These are phyloP conservation scores for Amanita brunnescens DNA, from an alignment of 768 basidiomycete genomes.

Conservation along the genomic window DNA sequence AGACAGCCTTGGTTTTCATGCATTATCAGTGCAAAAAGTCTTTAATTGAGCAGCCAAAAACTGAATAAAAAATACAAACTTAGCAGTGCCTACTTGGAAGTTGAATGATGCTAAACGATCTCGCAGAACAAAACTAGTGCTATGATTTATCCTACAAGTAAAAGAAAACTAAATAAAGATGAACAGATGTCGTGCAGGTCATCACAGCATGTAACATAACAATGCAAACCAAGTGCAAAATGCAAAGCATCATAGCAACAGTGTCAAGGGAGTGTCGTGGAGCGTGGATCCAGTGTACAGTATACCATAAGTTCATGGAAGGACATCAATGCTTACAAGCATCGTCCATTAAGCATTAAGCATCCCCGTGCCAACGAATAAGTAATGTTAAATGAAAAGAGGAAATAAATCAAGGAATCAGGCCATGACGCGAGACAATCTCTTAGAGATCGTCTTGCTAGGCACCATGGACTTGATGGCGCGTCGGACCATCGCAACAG, in stretches of 20 bases:
- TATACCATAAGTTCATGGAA: background rate
- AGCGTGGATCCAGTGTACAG: background rate
- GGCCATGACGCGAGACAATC: conserved; percentile 32
- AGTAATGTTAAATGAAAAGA: background rate
- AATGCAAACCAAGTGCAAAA: background rate
- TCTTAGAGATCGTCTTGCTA: conserved; percentile 45
- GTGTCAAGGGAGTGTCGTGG: background rate
- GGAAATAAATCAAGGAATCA: background rate
- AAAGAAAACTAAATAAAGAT: background rate
- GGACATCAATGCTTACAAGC: too few species aligned
- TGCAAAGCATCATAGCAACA: background rate
- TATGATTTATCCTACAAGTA: background rate
- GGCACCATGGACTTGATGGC: conserved; percentile 75
- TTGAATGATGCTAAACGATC: too few species aligned
- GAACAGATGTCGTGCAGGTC: background rate
- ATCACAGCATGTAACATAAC: background rate
- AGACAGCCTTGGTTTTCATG: too few species aligned
- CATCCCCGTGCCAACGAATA: conserved; percentile 1
- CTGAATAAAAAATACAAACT: too few species aligned
- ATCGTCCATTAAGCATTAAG: background rate
- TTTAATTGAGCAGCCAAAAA: too few species aligned
- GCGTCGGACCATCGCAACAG: conserved; percentile 51
- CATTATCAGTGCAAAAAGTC: too few species aligned
- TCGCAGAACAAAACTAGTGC: background rate
- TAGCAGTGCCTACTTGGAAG: too few species aligned